Base-by-base conservation (phyloP, 331 rosid genomes). In the Telfairia occidentalis region DNA sequence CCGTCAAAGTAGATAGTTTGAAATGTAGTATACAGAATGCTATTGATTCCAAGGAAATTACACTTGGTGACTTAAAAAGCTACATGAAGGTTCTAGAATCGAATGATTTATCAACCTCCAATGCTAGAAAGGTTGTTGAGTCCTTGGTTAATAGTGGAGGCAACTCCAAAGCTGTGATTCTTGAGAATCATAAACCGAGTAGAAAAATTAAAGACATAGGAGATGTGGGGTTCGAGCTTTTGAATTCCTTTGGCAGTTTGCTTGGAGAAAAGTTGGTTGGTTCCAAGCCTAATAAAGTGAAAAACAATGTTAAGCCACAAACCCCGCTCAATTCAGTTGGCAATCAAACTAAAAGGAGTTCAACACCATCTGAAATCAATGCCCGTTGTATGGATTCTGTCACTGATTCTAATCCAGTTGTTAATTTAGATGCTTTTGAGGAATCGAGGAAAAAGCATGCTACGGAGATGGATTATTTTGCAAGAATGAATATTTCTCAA, bases 151-250 rank as follows among this genome's bases (percentile, higher is more conserved):
- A 82, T 16, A 59, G 73, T 72, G 86, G 84, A 81, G 90, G 88
- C n/a, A 83, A 75, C 55, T 80, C 83, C 72, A 77, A 35, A 83
- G 77, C 35, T 13, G 85, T 57, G 76, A 72, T 80, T 32, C 72
- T 75, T 71, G 96, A 89, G 84, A 84, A 83, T 75, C 84, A 84
- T 45, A 91, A 82, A 80, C 50, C 66, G 24, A 80, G 75, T 83
- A 85, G 83, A 77, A 90, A 84, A 77, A 83, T 81, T 77, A 89
- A 90, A 86, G 90, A 84, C 77, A 83, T 81, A 26, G 86, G 88
- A 35, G 90, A 76, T 73, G 79, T 61, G 80, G 96, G 92, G 64
- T 59, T 76, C 48, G 92, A 83, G 54, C 53, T 94, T 76, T 82
- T 89, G 59, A 86, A 86, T 66, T 85, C 88, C 73, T 48, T 90